phyloP scores from a whole-genome alignment of 2,329 filamentous ascomycete species.

The Hypoxylon sp. region DNA sequence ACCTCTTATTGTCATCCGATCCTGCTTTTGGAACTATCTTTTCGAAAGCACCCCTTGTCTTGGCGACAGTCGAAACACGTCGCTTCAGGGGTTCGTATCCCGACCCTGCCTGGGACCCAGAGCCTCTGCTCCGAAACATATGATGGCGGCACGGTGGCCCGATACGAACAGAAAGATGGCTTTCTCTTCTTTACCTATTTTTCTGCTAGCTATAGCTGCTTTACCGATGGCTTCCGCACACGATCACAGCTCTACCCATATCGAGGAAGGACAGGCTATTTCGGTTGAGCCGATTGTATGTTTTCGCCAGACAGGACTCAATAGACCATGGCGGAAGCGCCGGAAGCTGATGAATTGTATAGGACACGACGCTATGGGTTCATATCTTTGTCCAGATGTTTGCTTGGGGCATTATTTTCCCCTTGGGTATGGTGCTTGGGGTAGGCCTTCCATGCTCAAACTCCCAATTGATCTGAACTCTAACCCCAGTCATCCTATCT shows the following conservation, averaged over 20 bases:
- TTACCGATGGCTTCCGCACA: slow-evolving; percentile 58
- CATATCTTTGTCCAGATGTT: slow-evolving; percentile 92
- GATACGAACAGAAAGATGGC: slow-evolving; percentile 35
- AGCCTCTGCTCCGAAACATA: slow-evolving; percentile 31
- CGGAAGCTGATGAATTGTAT: slow-evolving; percentile 54
- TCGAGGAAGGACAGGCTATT: slow-evolving; percentile 78
- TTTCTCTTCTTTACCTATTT: slow-evolving; percentile 37
- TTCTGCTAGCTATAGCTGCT: slow-evolving; percentile 46
- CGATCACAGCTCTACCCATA: slow-evolving; percentile 67
- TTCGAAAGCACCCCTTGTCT: slow-evolving; percentile 16
- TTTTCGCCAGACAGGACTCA: slow-evolving; percentile 39
- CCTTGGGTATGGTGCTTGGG: slow-evolving; percentile 94
- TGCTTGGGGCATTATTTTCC: slow-evolving; percentile 93
- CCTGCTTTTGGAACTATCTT: slow-evolving; percentile 21
- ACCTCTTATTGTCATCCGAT: background rate
- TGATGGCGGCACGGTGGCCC: slow-evolving; percentile 37
- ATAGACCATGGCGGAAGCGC: slow-evolving; percentile 25
- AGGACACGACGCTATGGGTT: slow-evolving; percentile 90
- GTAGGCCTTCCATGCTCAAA: slow-evolving; percentile 65
- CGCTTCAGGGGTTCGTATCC: slow-evolving; percentile 38
- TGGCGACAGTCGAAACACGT: slow-evolving; percentile 36
- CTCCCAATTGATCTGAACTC: slow-evolving; percentile 9
- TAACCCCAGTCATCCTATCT: slow-evolving; percentile 38
- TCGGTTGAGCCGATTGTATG: slow-evolving; percentile 82
- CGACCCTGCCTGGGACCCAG: slow-evolving; percentile 28